Base-by-base conservation (phyloP, 192 early-diverging fungal genomes). In the Coemansia asiatica region DNA sequence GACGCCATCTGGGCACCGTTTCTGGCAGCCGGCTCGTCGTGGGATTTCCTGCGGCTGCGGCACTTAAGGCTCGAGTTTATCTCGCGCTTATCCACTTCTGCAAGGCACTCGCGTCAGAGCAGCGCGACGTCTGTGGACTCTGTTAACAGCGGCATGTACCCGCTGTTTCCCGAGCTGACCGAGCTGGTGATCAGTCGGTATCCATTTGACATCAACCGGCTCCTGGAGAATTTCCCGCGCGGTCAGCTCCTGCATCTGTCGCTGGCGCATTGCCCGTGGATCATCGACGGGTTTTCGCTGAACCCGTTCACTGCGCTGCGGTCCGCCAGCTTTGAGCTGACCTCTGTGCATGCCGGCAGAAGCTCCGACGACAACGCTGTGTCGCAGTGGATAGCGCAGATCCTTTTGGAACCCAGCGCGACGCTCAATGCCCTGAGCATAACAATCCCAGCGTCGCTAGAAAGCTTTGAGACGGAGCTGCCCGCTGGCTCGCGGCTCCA, bases 201-300 rank as follows among this genome's bases (percentile, higher is more conserved):
- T 25, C 71, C 76, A 10, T 61, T 60, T 36, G 56, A 79, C 31
- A 66, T 67, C 22, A 56, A 54, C 21, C 44, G 57, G 5, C 69
- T 79, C 33, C 38, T 79, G 21, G 76, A 74, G 40, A 74, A 66
- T 51, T 79, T 74, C 47, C 76, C 76, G 19, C 63, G 76, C 12
- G 18, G 67, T 23, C 71, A 66, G 47, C 48, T 79, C 27, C 63
- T 31, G 1, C 60, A 57, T 15, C 64, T 79, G 16, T 46, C 58
- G 8, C 31, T 79, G 23, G 19, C n/a, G 18, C 55, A 56, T 16
- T 79, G 76, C 50, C 46, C 68, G 18, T 36, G 63, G 23, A 13
- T 25, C 9, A 35, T 70, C 33, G 68, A 26, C 21, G 13, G 28
- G n/a, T 28, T 79, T 8, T 23, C 67, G 4, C 53, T 73, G 19